Evolutionary conservation across 2,329 filamentous ascomycete genomes (phyloP).

Genomic region (Talaromyces sp.): DNA sequence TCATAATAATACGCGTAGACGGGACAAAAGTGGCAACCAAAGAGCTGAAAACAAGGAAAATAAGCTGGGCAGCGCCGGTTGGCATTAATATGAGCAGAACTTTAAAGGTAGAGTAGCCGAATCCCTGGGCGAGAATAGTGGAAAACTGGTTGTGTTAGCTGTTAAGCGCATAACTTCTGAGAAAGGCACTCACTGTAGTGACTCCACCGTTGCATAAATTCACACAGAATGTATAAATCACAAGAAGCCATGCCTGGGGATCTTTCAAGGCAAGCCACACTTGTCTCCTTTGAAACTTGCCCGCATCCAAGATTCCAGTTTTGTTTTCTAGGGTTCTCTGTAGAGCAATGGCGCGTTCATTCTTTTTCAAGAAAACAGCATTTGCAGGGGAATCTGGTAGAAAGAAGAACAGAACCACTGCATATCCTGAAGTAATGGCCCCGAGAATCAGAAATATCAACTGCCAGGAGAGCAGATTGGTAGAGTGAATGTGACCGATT

Average conservation of each 20-base stretch:
- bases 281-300: conserved; percentile 43
- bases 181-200: conserved; percentile 21
- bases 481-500: conserved; percentile 4
- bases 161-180: conserved; percentile 8
- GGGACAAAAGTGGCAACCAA: conserved; percentile 22
- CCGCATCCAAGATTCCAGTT: conserved; percentile 39
- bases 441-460: conserved; percentile 57
- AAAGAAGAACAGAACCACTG: conserved; percentile 54
- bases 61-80: conserved; percentile 26
- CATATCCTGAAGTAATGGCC: conserved; percentile 54
- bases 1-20: conserved; percentile 25
- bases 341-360: conserved; percentile 41
- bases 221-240: conserved; percentile 27
- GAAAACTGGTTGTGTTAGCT: conserved; percentile 16
- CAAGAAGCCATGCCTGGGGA: conserved; percentile 26
- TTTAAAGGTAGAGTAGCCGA: conserved; percentile 17
- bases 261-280: conserved; percentile 39
- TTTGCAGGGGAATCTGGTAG: conserved; percentile 54
- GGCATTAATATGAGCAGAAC: conserved; percentile 35
- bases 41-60: conserved; percentile 27
- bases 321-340: conserved; percentile 47
- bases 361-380: conserved; percentile 41
- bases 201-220: conserved; percentile 31
- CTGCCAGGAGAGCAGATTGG: conserved; percentile 1
- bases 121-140: conserved; percentile 10